Base-by-base conservation (phyloP, 352 stramenopile genomes). In the Phytophthora pistaciae region DNA sequence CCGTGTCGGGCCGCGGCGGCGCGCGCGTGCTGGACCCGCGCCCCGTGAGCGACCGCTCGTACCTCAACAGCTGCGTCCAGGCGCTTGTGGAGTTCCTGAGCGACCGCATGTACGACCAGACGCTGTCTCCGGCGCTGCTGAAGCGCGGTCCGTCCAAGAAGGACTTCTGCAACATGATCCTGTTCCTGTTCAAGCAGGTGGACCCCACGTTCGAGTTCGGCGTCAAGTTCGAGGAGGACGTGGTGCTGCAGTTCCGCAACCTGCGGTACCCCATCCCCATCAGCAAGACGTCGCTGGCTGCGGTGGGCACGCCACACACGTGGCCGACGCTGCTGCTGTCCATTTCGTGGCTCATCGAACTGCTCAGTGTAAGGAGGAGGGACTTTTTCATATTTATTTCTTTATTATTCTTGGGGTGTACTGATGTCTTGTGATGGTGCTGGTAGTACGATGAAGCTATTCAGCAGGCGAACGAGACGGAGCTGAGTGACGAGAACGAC, bases 161-260 rank as follows among this genome's bases (percentile, higher is more conserved):
- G 66, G 98, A 99, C 72, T 99, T 99, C 72, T 90, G 88, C 66
- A 96, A 99, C 71, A 99, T 99, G 64, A 88, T 99, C 59, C 89
- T 93, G 21, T 99, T 99, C 70, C 78, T 99, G 31, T 97, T 99
- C 61, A 85, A 93, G 11, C 82, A 96, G 55, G 74, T 99, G 21
- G 98, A 99, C 74, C 85, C 92, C n/a, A 98, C 84, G 53, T 96
- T 95, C 59, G 79, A 88, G 63, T 93, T 94, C 58, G 79, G 81
- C 9, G 42, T 76, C 59, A 93, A 94, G 64, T 85, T 93, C 16
- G 89, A 96, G 77, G 85, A 94, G 38, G 88, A 95, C 56, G 79
- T 96, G 29, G 84, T 82, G 13, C 59, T 70, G 42, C 82, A 89
- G 64, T 91, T 94, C 67, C 89, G 89, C 50, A 87, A 83, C 46